Evolutionary conservation across 2,329 filamentous ascomycete species (phyloP).

Genomic region (Ophiostoma ulmi): DNA sequence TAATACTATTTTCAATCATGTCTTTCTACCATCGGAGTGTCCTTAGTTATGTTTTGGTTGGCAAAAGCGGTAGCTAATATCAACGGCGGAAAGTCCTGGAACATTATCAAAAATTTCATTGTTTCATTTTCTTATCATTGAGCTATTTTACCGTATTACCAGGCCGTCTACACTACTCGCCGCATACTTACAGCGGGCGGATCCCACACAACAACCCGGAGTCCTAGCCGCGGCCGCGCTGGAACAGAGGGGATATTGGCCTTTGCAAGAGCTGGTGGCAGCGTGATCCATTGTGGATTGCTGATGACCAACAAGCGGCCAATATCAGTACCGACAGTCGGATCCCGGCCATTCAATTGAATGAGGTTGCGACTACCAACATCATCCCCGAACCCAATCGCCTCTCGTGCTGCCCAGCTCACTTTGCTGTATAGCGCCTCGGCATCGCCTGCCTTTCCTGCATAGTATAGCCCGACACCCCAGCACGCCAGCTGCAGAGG

Average conservation of each 20-base stretch:
- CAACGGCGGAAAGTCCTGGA: background rate
- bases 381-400: constrained; percentile 33
- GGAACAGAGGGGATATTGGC: constrained; percentile 22
- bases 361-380: background rate
- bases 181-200: constrained; percentile 31
- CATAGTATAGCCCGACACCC: constrained; percentile 63
- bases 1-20: background rate
- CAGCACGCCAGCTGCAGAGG: constrained; percentile 58
- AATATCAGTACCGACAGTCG: background rate
- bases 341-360: background rate
- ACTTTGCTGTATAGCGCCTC: constrained; percentile 48
- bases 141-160: background rate
- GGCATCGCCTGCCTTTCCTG: constrained; percentile 55
- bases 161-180: background rate
- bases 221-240: constrained; percentile 31
- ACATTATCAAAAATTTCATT: background rate
- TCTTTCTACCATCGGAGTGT: background rate
- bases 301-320: constrained; percentile 30
- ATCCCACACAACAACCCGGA: constrained; percentile 39
- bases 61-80: background rate
- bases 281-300: constrained; percentile 29
- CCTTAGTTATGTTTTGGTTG: background rate
- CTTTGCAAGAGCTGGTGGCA: constrained; percentile 26
- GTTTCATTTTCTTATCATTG: background rate
- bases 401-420: constrained; percentile 35